Base-by-base conservation (phyloP, 352 stramenopile genomes). In the Phytophthora ohioensis region DNA sequence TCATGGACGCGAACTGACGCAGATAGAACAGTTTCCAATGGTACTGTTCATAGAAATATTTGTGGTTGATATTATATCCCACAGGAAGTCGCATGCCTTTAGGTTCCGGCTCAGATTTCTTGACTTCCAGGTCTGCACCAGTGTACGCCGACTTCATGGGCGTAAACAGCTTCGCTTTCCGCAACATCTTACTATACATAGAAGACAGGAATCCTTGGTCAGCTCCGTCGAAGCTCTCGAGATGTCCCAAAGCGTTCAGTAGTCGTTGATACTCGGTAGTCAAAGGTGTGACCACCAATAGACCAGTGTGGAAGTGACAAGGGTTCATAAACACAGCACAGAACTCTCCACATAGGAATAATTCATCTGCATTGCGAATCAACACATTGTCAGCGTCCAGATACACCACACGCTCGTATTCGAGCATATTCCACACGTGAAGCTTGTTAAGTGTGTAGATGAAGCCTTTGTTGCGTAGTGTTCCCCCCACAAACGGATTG, bases 391-490 rank as follows among this genome's bases (percentile, higher is more conserved):
- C 91, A n/a, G 90, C 90, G 61, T 97, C 91, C 48, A 97, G 75
- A 71, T 97, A 97, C 61, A 97, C 90, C 27, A 97, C 84, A 60
- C 90, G 91, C 42, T 97, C 90, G 72, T 96, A 97, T 73, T 96
- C 87, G 57, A 95, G 79, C 73, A 97, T 79, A 55, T 97, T 96
- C 87, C 90, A 97, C 41, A 97, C 88, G 71, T 94, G 89, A 38
- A 96, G 79, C 68, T 96, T 96, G 79, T 97, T 97, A 60, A 97
- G 79, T 59, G 88, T 97, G 83, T 90, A 96, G 76, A 95, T 94
- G 61, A 97, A 97, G 73, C 87, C 84, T 69, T 94, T 93, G 82
- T 97, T 97, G 52, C 64, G 71, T 3, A 94, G 75, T 43, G 87
- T 94, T 30, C 86, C 76, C 27, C 86, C 82, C 0, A 93, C 57